phyloP scores from a whole-genome alignment of 805 yeast genomes.

The Pachysolen tannophilus region DNA sequence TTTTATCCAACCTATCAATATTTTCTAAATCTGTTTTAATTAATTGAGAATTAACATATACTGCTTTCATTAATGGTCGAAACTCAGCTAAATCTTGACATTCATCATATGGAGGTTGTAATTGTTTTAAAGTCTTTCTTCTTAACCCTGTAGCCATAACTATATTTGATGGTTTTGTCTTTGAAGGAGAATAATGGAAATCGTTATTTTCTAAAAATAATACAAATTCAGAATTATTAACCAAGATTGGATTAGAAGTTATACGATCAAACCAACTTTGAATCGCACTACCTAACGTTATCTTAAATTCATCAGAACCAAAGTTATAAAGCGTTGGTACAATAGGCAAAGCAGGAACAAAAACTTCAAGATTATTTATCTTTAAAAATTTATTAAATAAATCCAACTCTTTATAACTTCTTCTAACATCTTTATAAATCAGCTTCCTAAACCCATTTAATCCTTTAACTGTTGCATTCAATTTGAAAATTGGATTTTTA shows the following conservation, averaged over 20 bases:
- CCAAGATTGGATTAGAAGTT: conserved; percentile 64
- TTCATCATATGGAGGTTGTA: conserved; percentile 88
- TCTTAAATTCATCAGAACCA: conserved; percentile 75
- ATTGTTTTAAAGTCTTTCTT: conserved; percentile 85
- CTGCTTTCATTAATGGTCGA: conserved; percentile 76
- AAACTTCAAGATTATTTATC: conserved; percentile 82
- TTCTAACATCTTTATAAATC: conserved; percentile 62
- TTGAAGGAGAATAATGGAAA: conserved; percentile 29
- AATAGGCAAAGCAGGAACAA: conserved; percentile 82
- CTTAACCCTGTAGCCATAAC: conserved; percentile 76
- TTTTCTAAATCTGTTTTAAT: conserved; percentile 31
- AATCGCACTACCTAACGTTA: conserved; percentile 45
- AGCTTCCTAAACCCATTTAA: conserved; percentile 71
- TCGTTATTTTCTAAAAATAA: conserved; percentile 44
- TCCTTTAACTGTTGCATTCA: conserved; percentile 51
- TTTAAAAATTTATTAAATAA: conserved; percentile 71
- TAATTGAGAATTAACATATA: conserved; percentile 53
- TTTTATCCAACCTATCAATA: conserved; percentile 29
- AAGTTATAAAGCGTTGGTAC: conserved; percentile 71
- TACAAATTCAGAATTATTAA: conserved; percentile 82
- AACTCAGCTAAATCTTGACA: conserved; percentile 73
- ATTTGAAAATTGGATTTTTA: conserved; percentile 73
- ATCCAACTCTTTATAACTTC: conserved; percentile 73
- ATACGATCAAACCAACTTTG: conserved; percentile 86
- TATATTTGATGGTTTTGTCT: conserved; percentile 29